Percentiles rank a stretch among this genome's conserved stretches.
phyloP scores from a whole-genome alignment of 352 stramenopile genomes.

The Phytopythium sindhum region DNA sequence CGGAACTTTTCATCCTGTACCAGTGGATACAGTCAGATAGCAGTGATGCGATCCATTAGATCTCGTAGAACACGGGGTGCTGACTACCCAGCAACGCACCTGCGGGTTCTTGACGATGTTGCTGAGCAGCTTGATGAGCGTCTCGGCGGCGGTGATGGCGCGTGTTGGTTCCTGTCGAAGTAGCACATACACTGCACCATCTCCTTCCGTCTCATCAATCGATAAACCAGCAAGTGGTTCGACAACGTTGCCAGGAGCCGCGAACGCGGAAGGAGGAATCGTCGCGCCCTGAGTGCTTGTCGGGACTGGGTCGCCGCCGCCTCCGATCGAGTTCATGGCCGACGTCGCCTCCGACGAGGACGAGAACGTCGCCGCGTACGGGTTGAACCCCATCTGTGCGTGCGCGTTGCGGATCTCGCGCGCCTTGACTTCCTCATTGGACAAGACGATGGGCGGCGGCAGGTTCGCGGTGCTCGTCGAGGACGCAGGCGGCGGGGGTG shows the following conservation, averaged over 20 bases:
- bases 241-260: conserved; percentile 7
- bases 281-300: background rate
- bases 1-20: conserved; percentile 72
- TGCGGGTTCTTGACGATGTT: conserved; percentile 63
- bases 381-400: conserved; percentile 67
- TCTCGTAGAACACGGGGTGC: too few relatives aligned
- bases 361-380: conserved; percentile 63
- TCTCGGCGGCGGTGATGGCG: conserved; percentile 57
- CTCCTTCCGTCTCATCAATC: conserved; percentile 8
- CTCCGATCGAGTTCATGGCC: conserved; percentile 53
- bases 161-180: conserved; percentile 43
- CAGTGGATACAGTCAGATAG: background rate
- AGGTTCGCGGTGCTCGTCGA: conserved; percentile 5
- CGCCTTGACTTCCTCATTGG: conserved; percentile 61
- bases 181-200: conserved; percentile 56
- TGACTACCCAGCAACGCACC: conserved; percentile 20
- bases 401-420: conserved; percentile 55
- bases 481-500: conserved; percentile 8
- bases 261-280: conserved; percentile 11
- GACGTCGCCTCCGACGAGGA: conserved; percentile 54
- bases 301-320: background rate
- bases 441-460: conserved; percentile 29
- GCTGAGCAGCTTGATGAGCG: conserved; percentile 65
- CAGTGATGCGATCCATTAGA: background rate
- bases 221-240: background rate